phyloP scores from a whole-genome alignment of 768 basidiomycete species.

The Russula ochroleuca region DNA sequence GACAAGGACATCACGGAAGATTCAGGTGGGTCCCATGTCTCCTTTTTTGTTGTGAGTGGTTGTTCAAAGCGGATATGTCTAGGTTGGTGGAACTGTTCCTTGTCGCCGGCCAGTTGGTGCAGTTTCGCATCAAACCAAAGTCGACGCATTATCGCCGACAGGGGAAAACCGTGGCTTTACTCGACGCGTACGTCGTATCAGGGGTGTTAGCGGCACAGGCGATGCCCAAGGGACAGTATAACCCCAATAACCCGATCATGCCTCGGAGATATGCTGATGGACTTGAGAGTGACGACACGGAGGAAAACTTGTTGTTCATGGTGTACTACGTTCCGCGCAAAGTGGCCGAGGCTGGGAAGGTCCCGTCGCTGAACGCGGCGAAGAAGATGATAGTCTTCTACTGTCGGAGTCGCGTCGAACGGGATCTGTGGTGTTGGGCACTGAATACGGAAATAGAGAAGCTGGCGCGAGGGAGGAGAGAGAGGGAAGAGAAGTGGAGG shows the following conservation, averaged over 20 bases:
- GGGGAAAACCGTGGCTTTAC: slow-evolving; percentile 52
- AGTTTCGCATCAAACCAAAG: slow-evolving; percentile 59
- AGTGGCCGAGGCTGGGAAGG: slow-evolving; percentile 14
- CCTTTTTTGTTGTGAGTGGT: neutral
- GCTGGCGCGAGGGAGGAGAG: slow-evolving; percentile 54
- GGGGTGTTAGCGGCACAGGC: slow-evolving; percentile 73
- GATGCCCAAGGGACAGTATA: slow-evolving; percentile 60
- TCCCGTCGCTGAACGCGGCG: slow-evolving; percentile 54
- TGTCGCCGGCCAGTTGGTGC: slow-evolving; percentile 67
- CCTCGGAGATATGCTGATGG: slow-evolving; percentile 87
- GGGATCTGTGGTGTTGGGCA: slow-evolving; percentile 95
- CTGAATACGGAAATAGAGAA: slow-evolving; percentile 88
- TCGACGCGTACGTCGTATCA: slow-evolving; percentile 82
- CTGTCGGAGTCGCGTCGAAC: slow-evolving; percentile 78
- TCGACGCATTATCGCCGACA: slow-evolving; percentile 55
- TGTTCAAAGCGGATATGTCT: neutral
- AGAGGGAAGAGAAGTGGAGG: slow-evolving; percentile 62
- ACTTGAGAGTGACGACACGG: slow-evolving; percentile 78
- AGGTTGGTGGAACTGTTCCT: slow-evolving; percentile 74
- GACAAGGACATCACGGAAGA: slow-evolving; percentile 65
- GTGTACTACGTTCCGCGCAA: slow-evolving; percentile 57
- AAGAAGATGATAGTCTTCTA: slow-evolving; percentile 62
- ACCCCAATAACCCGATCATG: slow-evolving; percentile 45
- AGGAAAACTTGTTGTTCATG: slow-evolving; percentile 85
- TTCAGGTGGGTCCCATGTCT: slow-evolving; percentile 57